phyloP scores from a whole-genome alignment of 257 asterid species.

The Solanum corneliomulleri region DNA sequence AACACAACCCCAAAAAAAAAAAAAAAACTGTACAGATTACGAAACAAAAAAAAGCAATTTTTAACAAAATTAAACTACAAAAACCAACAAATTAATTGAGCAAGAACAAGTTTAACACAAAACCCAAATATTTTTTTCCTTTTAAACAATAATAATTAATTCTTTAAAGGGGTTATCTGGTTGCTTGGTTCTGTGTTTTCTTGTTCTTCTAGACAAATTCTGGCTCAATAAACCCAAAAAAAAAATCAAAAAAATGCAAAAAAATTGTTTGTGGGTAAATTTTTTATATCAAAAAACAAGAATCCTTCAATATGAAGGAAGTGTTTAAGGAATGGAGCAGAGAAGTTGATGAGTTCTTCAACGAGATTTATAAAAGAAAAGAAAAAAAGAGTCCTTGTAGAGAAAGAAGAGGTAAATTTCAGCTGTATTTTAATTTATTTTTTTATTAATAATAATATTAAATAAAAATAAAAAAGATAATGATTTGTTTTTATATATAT shows the following conservation, averaged over 20 bases:
- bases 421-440: neutral
- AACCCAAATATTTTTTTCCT: neutral
- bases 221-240: neutral
- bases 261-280: neutral
- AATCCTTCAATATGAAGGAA: conserved; percentile 18
- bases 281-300: neutral
- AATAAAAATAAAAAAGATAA: neutral
- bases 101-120: conserved; percentile 1
- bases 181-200: conserved; percentile 1
- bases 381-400: neutral
- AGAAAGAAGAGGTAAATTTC: neutral
- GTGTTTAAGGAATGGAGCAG: neutral
- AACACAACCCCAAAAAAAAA: neutral
- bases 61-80: neutral
- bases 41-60: neutral
- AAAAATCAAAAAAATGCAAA: neutral
- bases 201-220: conserved; percentile 1
- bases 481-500: neutral
- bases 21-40: neutral
- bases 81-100: neutral
- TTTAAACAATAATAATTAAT: neutral
- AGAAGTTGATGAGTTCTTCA: neutral
- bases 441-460: neutral
- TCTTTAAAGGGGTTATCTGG: neutral
- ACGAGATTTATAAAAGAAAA: neutral